Percentiles rank a stretch among this genome's conserved stretches.
Evolutionary conservation across 2,329 filamentous ascomycete species (phyloP).

Genomic region (Clonostachys byssicola): DNA sequence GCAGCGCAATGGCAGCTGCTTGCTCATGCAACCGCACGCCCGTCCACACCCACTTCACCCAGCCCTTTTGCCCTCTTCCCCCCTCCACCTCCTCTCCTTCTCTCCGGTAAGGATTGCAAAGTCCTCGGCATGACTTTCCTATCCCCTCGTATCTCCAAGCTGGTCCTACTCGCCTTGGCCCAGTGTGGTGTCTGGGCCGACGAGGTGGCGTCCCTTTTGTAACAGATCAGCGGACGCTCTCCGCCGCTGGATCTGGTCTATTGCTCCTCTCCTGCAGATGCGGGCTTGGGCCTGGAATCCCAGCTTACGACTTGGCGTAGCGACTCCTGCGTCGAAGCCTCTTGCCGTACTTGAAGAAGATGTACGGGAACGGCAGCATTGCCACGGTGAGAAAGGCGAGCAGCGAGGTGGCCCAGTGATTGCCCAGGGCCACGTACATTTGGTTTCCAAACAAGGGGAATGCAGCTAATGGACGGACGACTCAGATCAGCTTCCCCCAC

Average conservation of each 20-base stretch:
- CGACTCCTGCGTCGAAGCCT: slow-evolving; percentile 48
- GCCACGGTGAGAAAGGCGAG: slow-evolving; percentile 56
- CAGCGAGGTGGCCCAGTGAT: slow-evolving; percentile 64
- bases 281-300: too few species aligned
- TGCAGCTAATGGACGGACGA: slow-evolving; percentile 42
- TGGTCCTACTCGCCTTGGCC: background rate
- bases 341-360: slow-evolving; percentile 60
- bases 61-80: background rate
- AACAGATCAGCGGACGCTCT: background rate
- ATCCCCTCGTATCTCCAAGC: slow-evolving; percentile 1
- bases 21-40: too few species aligned
- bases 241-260: too few species aligned
- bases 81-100: background rate
- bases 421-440: slow-evolving; percentile 67
- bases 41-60: background rate
- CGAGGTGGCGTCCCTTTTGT: background rate
- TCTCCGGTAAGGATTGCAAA: too few species aligned
- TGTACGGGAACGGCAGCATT: slow-evolving; percentile 61
- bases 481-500: too few species aligned
- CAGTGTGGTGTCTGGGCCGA: background rate
- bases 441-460: slow-evolving; percentile 74
- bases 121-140: background rate
- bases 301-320: slow-evolving; percentile 31
- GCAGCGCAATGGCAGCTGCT: too few species aligned
- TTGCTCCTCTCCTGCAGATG: too few species aligned